phyloP scores from a whole-genome alignment of 2,329 filamentous ascomycete species.

The Aspergillus sp. region DNA sequence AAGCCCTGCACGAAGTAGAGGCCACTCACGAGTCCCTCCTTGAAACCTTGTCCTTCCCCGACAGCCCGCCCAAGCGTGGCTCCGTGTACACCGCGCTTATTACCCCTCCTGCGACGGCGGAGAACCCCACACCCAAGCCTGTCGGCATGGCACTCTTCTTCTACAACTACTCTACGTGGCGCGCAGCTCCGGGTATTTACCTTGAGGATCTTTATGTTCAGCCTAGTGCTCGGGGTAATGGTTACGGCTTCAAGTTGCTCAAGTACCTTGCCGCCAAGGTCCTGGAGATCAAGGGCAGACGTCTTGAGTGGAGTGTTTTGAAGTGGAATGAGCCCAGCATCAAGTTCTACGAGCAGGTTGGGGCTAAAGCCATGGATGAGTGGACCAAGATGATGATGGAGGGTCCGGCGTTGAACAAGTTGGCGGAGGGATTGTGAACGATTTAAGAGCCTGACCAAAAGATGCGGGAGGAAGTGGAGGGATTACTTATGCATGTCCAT shows the following conservation, averaged over 20 bases:
- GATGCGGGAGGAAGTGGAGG: neutral
- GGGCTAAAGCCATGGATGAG: slow-evolving; percentile 49
- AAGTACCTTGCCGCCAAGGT: slow-evolving; percentile 78
- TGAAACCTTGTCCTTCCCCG: slow-evolving; percentile 76
- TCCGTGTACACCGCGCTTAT: slow-evolving; percentile 77
- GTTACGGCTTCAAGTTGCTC: slow-evolving; percentile 77
- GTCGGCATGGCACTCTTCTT: slow-evolving; percentile 89
- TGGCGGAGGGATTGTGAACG: slow-evolving; percentile 35
- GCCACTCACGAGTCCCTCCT: slow-evolving; percentile 75
- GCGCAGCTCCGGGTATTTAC: slow-evolving; percentile 82
- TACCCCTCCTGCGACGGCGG: slow-evolving; percentile 51
- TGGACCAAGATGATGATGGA: slow-evolving; percentile 55
- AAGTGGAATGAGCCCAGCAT: slow-evolving; percentile 93
- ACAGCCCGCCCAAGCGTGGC: slow-evolving; percentile 49
- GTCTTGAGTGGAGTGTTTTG: slow-evolving; percentile 87
- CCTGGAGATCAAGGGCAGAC: slow-evolving; percentile 67
- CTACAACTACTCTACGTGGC: slow-evolving; percentile 95
- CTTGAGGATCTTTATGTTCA: slow-evolving; percentile 91
- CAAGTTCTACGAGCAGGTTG: slow-evolving; percentile 69
- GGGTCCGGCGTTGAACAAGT: slow-evolving; percentile 43
- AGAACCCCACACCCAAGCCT: slow-evolving; percentile 40
- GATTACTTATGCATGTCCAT: neutral
- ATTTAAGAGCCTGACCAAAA: neutral
- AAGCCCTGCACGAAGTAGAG: slow-evolving; percentile 70
- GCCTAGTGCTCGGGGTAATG: slow-evolving; percentile 67